phyloP scores from a whole-genome alignment of 768 basidiomycete species.

The Epithele typhae region DNA sequence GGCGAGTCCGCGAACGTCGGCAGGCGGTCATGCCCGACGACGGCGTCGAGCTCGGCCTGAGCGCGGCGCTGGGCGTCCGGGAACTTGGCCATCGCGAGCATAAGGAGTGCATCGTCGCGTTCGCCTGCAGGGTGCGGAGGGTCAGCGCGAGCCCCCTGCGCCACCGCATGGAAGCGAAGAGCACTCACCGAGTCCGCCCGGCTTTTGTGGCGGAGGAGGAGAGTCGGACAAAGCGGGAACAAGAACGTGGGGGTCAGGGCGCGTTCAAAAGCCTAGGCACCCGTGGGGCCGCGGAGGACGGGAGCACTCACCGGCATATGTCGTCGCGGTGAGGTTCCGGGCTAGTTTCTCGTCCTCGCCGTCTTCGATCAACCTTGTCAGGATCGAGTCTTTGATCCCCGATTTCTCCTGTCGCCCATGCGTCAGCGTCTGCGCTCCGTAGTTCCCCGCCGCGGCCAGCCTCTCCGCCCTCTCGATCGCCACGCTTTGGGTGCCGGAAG shows the following conservation, averaged over 20 bases:
- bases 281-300: too few species aligned
- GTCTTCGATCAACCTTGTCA: slow-evolving; percentile 1
- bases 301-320: slow-evolving; percentile 8
- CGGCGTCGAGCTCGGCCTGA: slow-evolving; percentile 53
- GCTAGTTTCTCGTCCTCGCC: slow-evolving; percentile 1
- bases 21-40: slow-evolving; percentile 48
- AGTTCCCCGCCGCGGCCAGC: too few species aligned
- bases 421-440: too few species aligned
- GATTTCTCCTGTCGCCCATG: neutral
- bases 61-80: neutral
- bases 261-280: too few species aligned
- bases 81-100: neutral
- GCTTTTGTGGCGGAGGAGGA: too few species aligned
- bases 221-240: too few species aligned
- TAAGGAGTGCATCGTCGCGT: neutral
- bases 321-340: slow-evolving; percentile 6
- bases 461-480: too few species aligned
- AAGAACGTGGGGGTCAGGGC: too few species aligned
- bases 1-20: slow-evolving; percentile 51
- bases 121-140: too few species aligned
- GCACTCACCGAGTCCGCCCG: slow-evolving; percentile 8
- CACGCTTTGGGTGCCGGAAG: too few species aligned
- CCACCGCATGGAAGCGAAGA: too few species aligned
- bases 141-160: too few species aligned
- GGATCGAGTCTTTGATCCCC: slow-evolving; percentile 4